phyloP scores from a whole-genome alignment of 1,284 basidiomycete genomes.

The Ustanciosporium gigantosporum region DNA sequence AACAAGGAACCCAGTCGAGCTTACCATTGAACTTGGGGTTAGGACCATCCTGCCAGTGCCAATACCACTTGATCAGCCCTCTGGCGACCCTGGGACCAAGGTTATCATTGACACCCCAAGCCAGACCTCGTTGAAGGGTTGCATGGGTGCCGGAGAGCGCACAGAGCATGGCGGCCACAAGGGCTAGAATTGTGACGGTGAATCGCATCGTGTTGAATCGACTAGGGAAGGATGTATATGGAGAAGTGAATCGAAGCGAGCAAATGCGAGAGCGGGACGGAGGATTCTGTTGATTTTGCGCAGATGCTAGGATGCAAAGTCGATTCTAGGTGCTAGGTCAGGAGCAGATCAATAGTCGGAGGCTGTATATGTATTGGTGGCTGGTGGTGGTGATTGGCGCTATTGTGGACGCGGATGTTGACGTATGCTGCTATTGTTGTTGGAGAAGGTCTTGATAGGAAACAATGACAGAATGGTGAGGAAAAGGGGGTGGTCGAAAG shows the following conservation, averaged over 20 bases:
- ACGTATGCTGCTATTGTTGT: too few species aligned
- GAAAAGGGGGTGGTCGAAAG: not conserved
- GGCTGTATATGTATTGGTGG: too few species aligned
- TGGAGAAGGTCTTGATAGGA: too few species aligned
- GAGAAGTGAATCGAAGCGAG: too few species aligned
- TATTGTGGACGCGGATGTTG: too few species aligned
- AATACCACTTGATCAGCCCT: conserved; percentile 51
- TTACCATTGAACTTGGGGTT: conserved; percentile 18
- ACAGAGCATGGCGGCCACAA: conserved; percentile 24
- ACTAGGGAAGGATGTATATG: not conserved
- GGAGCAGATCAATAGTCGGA: too few species aligned
- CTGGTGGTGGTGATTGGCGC: too few species aligned
- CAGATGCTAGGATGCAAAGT: too few species aligned
- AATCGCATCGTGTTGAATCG: conserved; percentile 38
- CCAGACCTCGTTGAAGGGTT: conserved; percentile 38
- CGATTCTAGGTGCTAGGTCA: too few species aligned
- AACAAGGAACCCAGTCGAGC: conserved; percentile 55
- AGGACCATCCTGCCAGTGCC: conserved; percentile 56
- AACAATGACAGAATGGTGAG: too few species aligned
- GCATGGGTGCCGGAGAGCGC: conserved; percentile 21
- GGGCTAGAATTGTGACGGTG: conserved; percentile 25
- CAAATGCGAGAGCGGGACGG: too few species aligned
- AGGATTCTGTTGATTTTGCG: too few species aligned
- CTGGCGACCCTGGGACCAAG: conserved; percentile 42
- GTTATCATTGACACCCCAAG: conserved; percentile 51